Evolutionary conservation across 768 basidiomycete genomes (phyloP), one percentile per base, ranked within the genome.

Genomic region (Roridomyces roridus): DNA sequence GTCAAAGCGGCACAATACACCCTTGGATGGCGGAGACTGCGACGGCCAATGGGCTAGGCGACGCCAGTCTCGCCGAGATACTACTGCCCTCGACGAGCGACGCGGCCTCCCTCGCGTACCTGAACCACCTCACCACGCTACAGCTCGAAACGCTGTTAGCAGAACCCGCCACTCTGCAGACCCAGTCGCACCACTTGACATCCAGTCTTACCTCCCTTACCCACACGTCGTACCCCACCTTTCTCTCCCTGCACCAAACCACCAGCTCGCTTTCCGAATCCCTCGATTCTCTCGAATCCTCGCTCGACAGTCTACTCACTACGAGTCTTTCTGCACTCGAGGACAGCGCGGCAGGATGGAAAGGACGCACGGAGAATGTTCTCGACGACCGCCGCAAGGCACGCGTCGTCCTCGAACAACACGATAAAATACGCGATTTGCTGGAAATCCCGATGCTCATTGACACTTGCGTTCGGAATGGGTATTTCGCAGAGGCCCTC

Each of bases 401-500:
- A 0, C 80, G 86, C 28, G 78, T 91, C 46, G 92, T 98, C n/a
- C 84, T 94, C 56, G 96, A 98, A 65, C 92, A 96, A 65, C 91
- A 94, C 67, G 94, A 96, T 70, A 95, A 95, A 72, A 83, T 98
- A 57, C 83, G 91, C 61, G 95, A 98, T 70, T 74, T 98, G 31
- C 85, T 98, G 53, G 95, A 97, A 64, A 84, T 96, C 44, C 94
- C 96, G 9, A 78, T 91, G 46, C 82, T 99, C 26, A 89, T 97
- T 67, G 93, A 96, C 69, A 92, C 94, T 1, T 98, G 94, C 68
- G 91, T 97, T 14, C 84, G 94, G 35, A 94, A 94, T 66, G 94
- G 94, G 7, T 90, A 92, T 72, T 98, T 95, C 75, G 81, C 87
- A 49, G 97, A 98, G 68, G 96, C 95, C 0, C 82, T 98, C 53